A percentile compares a stretch with the other conserved stretches of the same genome.
Evolutionary conservation across 2,329 filamentous ascomycete genomes (phyloP).

Genomic region (Botrytis cinerea): DNA sequence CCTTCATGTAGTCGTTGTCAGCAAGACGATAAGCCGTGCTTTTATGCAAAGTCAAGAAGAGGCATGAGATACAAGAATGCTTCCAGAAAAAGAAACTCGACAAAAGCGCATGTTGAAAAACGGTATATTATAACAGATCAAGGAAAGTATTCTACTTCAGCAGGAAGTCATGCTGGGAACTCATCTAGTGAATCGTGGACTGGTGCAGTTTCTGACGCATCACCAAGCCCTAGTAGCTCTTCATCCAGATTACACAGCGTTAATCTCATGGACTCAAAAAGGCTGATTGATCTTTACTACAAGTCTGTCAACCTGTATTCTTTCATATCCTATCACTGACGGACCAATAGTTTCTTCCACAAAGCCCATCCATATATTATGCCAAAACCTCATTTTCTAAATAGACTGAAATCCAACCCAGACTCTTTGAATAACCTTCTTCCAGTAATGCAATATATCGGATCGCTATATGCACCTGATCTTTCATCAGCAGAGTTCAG

Average conservation of each 20-base stretch:
- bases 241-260: conserved; percentile 25
- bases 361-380: conserved; percentile 44
- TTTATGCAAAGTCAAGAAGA: conserved; percentile 51
- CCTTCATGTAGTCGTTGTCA: conserved; percentile 48
- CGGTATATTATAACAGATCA: conserved; percentile 21
- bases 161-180: conserved; percentile 4
- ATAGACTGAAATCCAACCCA: conserved; percentile 41
- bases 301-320: conserved; percentile 30
- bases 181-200: conserved; percentile 27
- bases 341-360: conserved; percentile 39
- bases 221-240: conserved; percentile 31
- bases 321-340: conserved; percentile 32
- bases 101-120: conserved; percentile 24
- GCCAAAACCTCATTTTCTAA: conserved; percentile 42
- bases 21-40: conserved; percentile 47
- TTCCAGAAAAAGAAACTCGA: conserved; percentile 29
- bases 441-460: conserved; percentile 44
- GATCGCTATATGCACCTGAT: conserved; percentile 43
- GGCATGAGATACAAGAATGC: conserved; percentile 43
- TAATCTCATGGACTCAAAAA: conserved; percentile 31
- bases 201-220: conserved; percentile 27
- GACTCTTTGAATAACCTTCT: conserved; percentile 40
- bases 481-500: conserved; percentile 41
- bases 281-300: conserved; percentile 35
- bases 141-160: conserved; percentile 1